A percentile compares a stretch with the other conserved stretches of the same genome.
Conservation (phyloP, 2,329 filamentous ascomycete genomes). For the Tolypocladium cylindrosporum region DNA sequence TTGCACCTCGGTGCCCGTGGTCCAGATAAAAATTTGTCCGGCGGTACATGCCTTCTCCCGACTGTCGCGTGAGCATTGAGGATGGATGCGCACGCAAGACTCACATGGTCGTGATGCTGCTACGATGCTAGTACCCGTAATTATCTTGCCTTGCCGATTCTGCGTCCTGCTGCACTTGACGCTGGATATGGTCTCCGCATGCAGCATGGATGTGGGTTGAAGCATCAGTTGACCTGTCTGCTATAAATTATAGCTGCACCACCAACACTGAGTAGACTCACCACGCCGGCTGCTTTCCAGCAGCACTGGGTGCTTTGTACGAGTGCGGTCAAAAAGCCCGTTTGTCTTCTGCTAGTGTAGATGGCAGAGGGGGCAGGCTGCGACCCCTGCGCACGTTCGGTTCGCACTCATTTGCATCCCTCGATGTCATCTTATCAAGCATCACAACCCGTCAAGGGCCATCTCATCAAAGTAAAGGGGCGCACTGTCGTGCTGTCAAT, state of each 20-base stretch:
- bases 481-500: background rate
- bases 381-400: too few relatives aligned
- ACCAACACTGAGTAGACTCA: background rate
- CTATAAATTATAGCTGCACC: too few relatives aligned
- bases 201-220: background rate
- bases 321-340: background rate
- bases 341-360: background rate
- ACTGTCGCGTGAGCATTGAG: background rate
- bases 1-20: constrained; percentile 20
- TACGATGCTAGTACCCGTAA: background rate
- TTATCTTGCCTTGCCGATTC: background rate
- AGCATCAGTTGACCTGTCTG: background rate
- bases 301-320: too few relatives aligned
- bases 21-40: constrained; percentile 23
- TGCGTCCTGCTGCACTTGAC: background rate
- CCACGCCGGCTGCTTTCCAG: background rate
- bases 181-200: background rate
- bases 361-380: background rate
- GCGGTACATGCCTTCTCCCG: constrained; percentile 19
- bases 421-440: too few relatives aligned
- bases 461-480: background rate
- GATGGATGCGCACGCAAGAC: background rate
- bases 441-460: background rate
- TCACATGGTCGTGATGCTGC: background rate
- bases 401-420: too few relatives aligned